A percentile compares a stretch with the other conserved stretches of the same genome.
phyloP scores from a whole-genome alignment of 1,284 basidiomycete genomes.

The Sphaerobolus stellatus region DNA sequence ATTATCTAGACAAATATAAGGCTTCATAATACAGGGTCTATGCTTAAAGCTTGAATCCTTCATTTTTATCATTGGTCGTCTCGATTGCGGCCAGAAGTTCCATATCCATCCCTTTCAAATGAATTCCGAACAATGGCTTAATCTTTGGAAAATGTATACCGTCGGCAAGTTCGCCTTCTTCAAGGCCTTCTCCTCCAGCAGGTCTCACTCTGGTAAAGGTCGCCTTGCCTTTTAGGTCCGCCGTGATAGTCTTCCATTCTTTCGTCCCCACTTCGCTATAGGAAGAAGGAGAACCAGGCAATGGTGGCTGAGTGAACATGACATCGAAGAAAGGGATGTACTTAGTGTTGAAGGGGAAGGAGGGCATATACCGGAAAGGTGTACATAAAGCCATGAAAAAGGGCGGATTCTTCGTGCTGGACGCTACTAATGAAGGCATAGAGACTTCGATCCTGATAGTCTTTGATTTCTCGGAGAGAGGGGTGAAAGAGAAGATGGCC shows the following conservation, averaged over 20 bases:
- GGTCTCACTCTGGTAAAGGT: neutral
- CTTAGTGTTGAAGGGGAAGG: neutral
- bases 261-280: neutral
- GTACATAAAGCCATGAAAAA: neutral
- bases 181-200: neutral
- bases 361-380: neutral
- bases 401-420: neutral
- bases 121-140: neutral
- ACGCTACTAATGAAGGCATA: neutral
- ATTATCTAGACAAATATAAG: too few relatives aligned
- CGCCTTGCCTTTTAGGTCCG: neutral
- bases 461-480: neutral
- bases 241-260: neutral
- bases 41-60: too few relatives aligned
- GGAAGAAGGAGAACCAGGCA: neutral
- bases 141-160: neutral
- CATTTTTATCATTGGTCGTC: too few relatives aligned
- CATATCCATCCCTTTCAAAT: neutral
- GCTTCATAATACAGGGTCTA: too few relatives aligned
- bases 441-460: conserved; percentile 11
- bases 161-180: neutral
- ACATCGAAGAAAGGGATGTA: neutral
- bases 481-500: conserved; percentile 15
- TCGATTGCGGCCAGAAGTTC: neutral
- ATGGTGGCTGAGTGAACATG: neutral